Evolutionary conservation across 106 monocot species (phyloP), one percentile per base, ranked within the genome.

Genomic region (Ottelia alismoides): DNA sequence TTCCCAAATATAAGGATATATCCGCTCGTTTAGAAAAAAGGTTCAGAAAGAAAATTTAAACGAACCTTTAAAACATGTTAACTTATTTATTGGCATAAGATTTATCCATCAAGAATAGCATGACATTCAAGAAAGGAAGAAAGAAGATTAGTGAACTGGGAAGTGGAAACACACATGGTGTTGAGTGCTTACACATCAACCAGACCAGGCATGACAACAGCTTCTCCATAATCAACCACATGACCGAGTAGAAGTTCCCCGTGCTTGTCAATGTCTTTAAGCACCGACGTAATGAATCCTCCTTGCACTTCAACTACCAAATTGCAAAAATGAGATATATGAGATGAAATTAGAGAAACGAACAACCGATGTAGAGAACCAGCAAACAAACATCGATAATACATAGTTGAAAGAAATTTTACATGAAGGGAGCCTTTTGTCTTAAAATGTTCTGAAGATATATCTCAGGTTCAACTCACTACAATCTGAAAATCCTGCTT

Each of bases 161-260:
- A 53, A 27, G 26, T 3, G 52, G 22, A 10, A 14, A 11, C 23
- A 24, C n/a, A n/a, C n/a, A n/a, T n/a, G n/a, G n/a, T n/a, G n/a
- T n/a, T n/a, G n/a, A n/a, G 16, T 53, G 22, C 87, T 64, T 76
- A 96, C 96, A 89, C 81, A 77, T 96, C 96, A 47, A 96, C 63
- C 47, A 96, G 60, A 20, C 96, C 96, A 25, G 96, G 96, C 96
- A 96, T 96, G 35, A 96, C 45, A 51, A 96, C 85, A 30, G 88
- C 88, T 29, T 96, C 70, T 23, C 84, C 89, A 74, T 85, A 96
- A 48, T 96, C 81, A 32, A 79, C 45, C 24, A 88, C 67, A 60
- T 65, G 62, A 6, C 7, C 64, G 27, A 48, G 58, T 26, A 51
- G 11, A 11, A 53, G 46, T 30, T 30, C 19, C 22, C 18, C 43